Conservation (phyloP, 768 basidiomycete genomes). For the Rhodotorula sphaerocarpa region DNA sequence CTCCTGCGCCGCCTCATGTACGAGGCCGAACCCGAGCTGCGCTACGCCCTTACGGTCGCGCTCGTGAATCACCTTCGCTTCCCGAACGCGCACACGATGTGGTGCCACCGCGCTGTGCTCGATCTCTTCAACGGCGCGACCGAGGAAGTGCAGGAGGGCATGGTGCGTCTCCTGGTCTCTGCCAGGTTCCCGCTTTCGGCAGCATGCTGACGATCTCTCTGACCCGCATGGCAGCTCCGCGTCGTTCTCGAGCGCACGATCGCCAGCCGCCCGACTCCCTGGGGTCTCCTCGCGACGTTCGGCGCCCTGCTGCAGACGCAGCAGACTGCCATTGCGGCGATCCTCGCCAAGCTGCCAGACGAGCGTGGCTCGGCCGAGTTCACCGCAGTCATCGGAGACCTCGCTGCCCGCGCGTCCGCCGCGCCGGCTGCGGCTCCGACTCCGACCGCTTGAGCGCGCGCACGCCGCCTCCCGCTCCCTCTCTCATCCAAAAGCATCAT, state of each 20-base stretch:
- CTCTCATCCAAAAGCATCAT: no score
- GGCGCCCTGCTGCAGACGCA: constrained; percentile 19
- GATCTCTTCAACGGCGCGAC: not conserved
- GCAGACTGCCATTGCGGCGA: not conserved
- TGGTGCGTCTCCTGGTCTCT: constrained; percentile 37
- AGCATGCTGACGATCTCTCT: not conserved
- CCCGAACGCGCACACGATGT: not conserved
- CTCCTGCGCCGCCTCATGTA: constrained; percentile 72
- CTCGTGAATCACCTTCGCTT: not conserved
- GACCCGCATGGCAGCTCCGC: constrained; percentile 10
- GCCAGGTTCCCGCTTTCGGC: not conserved
- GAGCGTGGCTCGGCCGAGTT: constrained; percentile 10
- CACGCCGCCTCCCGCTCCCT: no score
- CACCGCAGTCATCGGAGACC: constrained; percentile 3
- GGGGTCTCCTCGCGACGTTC: constrained; percentile 19
- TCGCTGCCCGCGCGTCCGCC: not conserved
- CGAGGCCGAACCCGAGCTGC: constrained; percentile 80
- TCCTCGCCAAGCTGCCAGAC: constrained; percentile 10
- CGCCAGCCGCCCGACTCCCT: constrained; percentile 83
- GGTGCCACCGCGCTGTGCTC: not conserved
- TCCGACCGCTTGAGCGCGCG: no score
- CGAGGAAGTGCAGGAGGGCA: constrained; percentile 40
- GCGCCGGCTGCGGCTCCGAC: not conserved
- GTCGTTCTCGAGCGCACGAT: constrained; percentile 89
- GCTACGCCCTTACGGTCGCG: constrained; percentile 33